phyloP scores from a whole-genome alignment of 768 basidiomycete genomes.

The Inosperma sp. region DNA sequence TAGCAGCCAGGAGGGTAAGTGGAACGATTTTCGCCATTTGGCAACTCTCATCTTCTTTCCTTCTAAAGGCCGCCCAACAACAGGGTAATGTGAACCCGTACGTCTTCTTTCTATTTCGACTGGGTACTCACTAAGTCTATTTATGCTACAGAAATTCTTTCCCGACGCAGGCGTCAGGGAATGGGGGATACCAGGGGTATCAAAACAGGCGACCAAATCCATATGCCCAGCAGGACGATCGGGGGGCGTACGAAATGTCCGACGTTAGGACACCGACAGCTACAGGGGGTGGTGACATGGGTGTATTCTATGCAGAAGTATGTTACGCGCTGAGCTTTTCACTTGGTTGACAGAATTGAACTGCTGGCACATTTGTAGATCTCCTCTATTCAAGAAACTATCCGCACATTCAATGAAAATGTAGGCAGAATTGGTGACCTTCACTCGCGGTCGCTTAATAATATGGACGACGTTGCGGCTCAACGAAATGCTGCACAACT shows the following conservation, averaged over 20 bases:
- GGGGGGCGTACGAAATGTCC: slow-evolving; percentile 69
- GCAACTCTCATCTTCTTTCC: slow-evolving; percentile 13
- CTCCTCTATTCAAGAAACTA: slow-evolving; percentile 65
- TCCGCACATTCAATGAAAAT: slow-evolving; percentile 66
- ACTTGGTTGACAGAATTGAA: background rate
- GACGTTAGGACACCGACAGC: slow-evolving; percentile 47
- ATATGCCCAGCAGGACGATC: slow-evolving; percentile 62
- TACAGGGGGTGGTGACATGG: slow-evolving; percentile 62
- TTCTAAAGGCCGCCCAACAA: slow-evolving; percentile 58
- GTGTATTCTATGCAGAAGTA: slow-evolving; percentile 72
- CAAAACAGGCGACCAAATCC: slow-evolving; percentile 49
- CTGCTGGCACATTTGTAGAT: slow-evolving; percentile 42
- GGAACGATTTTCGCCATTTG: slow-evolving; percentile 7
- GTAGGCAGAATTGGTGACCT: slow-evolving; percentile 63
- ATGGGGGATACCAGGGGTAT: slow-evolving; percentile 36
- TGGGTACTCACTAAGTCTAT: background rate
- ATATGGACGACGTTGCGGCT: slow-evolving; percentile 64
- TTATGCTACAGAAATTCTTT: slow-evolving; percentile 46
- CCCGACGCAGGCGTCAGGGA: slow-evolving; percentile 61
- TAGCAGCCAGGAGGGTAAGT: slow-evolving; percentile 76
- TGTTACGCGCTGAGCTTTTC: slow-evolving; percentile 15
- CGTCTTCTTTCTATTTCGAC: slow-evolving; percentile 22
- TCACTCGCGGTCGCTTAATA: slow-evolving; percentile 71
- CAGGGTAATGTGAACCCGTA: slow-evolving; percentile 52
- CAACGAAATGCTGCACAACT: slow-evolving; percentile 59